phyloP scores from a whole-genome alignment of 768 basidiomycete species.

The Pleurotus salmoneostramineus region DNA sequence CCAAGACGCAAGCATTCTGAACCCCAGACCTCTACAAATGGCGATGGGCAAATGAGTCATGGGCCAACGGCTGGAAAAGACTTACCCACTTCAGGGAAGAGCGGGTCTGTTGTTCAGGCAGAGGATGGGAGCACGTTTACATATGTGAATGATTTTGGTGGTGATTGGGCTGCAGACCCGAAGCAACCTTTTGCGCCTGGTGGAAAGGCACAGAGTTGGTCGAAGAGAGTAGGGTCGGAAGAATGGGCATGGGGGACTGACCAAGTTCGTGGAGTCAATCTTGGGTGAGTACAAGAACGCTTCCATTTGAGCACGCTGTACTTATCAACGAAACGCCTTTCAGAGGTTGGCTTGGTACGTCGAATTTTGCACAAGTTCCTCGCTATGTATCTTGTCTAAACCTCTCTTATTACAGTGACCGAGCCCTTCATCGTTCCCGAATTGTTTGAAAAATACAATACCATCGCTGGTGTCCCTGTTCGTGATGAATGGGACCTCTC shows the following conservation, averaged over 20 bases:
- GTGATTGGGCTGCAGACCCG: constrained; percentile 76
- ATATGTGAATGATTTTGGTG: constrained; percentile 78
- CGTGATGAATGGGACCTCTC: constrained; percentile 79
- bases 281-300: constrained; percentile 41
- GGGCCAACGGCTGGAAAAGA: constrained; percentile 4
- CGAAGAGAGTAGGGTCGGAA: constrained; percentile 63
- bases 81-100: constrained; percentile 45
- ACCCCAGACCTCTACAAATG: neutral
- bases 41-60: too few species aligned
- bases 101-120: constrained; percentile 63
- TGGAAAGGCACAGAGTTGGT: constrained; percentile 80
- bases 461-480: constrained; percentile 34
- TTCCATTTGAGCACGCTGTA: constrained; percentile 2
- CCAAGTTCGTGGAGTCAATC: constrained; percentile 48
- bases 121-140: constrained; percentile 78
- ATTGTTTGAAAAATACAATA: constrained; percentile 64
- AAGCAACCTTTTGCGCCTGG: constrained; percentile 67
- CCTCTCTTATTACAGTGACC: constrained; percentile 33
- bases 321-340: constrained; percentile 11
- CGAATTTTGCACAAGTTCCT: constrained; percentile 3
- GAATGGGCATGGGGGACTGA: constrained; percentile 72
- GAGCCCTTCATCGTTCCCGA: constrained; percentile 78
- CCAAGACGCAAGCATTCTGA: constrained; percentile 14
- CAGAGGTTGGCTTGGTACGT: constrained; percentile 44
- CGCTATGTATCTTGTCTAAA: neutral